Base-by-base conservation (phyloP, 768 basidiomycete species). In the Cantharellus anzutake region DNA sequence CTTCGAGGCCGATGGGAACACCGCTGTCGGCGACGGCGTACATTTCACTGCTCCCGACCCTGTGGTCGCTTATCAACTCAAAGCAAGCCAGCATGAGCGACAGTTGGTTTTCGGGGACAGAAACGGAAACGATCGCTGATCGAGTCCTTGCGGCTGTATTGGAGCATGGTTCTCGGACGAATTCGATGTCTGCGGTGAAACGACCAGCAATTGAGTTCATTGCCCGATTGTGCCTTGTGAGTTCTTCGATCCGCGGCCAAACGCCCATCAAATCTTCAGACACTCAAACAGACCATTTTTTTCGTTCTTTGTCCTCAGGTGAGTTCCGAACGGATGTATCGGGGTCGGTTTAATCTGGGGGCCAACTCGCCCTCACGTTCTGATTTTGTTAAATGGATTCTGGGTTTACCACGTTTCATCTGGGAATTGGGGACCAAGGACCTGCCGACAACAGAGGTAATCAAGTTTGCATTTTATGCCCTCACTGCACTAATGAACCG, bases 401-500 rank as follows among this genome's bases (percentile, higher is more conserved):
- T 76, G 37, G 80, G 84, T 63, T 75, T 96, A 51, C 89, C 92
- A 0, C 83, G 80, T 69, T 75, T 76, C 3, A 72, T 97, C 3
- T 97, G 93, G 93, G 92, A 97, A 68, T 69, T 85, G 5, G 83
- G 84, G 2, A 70, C 69, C 5, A 77, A 70, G 58, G 78, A 87
- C 66, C 67, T 76, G 16, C 64, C 69, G 1, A 71, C 76, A 3
- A 81, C 82, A 0, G 80, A 86, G 77, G 89, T 86, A 29, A 29
- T 29, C 20, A 29, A 29, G 20, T 29, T 29, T 29, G 20, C 20
- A 29, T 29, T 29, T 29, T 29, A 57, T 63, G 74, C 44, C 34
- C 34, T 48, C 58, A 34, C 42, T 37, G 40, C 42, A 34, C 29
- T 44, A 20, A 37, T 41, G 2, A 7, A 42, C 42, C 20, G 59